phyloP scores from a whole-genome alignment of 768 basidiomycete genomes.

The Hydnomerulius pinastri region DNA sequence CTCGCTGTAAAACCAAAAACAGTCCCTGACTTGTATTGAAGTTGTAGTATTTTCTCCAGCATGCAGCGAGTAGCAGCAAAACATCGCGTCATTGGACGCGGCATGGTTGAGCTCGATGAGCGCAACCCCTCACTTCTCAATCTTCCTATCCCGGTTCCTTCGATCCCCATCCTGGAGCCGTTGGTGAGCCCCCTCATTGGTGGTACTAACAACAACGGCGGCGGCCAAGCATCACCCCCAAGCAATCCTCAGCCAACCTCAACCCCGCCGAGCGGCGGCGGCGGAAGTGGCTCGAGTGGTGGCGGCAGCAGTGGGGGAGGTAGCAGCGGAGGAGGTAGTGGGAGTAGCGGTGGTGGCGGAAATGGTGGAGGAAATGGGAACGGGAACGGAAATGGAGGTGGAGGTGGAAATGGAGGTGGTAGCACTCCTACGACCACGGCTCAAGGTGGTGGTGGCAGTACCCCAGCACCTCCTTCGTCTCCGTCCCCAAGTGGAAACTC shows the following conservation, averaged over 20 bases:
- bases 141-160: constrained; percentile 39
- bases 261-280: not conserved
- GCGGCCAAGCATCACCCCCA: constrained; percentile 4
- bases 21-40: not conserved
- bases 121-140: constrained; percentile 43
- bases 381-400: not conserved
- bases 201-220: constrained; percentile 8
- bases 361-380: not conserved
- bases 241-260: constrained; percentile 4
- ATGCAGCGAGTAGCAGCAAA: constrained; percentile 16
- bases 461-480: not conserved
- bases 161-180: constrained; percentile 42
- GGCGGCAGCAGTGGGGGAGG: constrained; percentile 1
- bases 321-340: not conserved
- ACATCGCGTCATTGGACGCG: constrained; percentile 14
- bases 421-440: not conserved
- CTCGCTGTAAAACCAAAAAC: not conserved
- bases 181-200: constrained; percentile 38
- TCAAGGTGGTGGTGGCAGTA: constrained; percentile 3
- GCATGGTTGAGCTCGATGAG: constrained; percentile 25
- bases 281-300: constrained; percentile 1
- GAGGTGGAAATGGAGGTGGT: constrained; percentile 2
- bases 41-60: constrained; percentile 5
- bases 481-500: not conserved
- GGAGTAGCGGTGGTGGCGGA: not conserved